A percentile compares a stretch with the other conserved stretches of the same genome.
Conservation (phyloP, 2,329 filamentous ascomycete genomes). For the Falciphora oryzae region DNA sequence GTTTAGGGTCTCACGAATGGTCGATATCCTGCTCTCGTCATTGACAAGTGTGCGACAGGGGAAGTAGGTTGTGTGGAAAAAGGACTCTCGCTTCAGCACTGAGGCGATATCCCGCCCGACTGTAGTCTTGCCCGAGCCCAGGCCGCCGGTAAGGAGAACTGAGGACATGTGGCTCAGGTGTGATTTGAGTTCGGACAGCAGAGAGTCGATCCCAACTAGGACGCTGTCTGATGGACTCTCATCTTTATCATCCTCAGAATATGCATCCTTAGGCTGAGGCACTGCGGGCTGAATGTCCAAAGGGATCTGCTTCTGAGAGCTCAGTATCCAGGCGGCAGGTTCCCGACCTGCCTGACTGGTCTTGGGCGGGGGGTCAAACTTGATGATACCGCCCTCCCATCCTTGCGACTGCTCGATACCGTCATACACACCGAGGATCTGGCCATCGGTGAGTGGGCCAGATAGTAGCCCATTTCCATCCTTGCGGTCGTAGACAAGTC, state of each 20-base stretch:
- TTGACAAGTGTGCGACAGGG: slow-evolving; percentile 82
- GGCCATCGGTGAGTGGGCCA: slow-evolving; percentile 85
- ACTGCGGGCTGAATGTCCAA: slow-evolving; percentile 62
- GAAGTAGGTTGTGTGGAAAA: slow-evolving; percentile 83
- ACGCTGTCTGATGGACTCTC: slow-evolving; percentile 28
- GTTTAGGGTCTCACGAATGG: slow-evolving; percentile 82
- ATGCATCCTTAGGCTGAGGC: slow-evolving; percentile 50
- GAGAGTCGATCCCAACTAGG: slow-evolving; percentile 78
- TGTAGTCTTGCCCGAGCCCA: slow-evolving; percentile 85
- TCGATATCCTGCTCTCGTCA: slow-evolving; percentile 83
- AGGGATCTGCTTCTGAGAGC: slow-evolving; percentile 65
- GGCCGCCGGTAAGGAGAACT: slow-evolving; percentile 78
- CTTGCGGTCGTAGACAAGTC: slow-evolving; percentile 61
- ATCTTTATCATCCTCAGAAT: slow-evolving; percentile 49
- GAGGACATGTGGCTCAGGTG: slow-evolving; percentile 84
- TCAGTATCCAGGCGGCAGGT: slow-evolving; percentile 63
- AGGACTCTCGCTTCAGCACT: slow-evolving; percentile 61
- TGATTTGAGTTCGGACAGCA: slow-evolving; percentile 66
- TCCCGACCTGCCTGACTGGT: slow-evolving; percentile 33
- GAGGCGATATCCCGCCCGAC: slow-evolving; percentile 72
- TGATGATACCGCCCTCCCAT: slow-evolving; percentile 81
- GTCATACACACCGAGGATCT: slow-evolving; percentile 59
- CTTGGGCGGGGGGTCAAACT: slow-evolving; percentile 59
- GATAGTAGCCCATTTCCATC: slow-evolving; percentile 60
- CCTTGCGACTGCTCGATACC: slow-evolving; percentile 48